These are phyloP conservation scores for Erysiphe neolycopersici DNA, from an alignment of 2,329 filamentous ascomycete species.

Conservation along the genomic window DNA sequence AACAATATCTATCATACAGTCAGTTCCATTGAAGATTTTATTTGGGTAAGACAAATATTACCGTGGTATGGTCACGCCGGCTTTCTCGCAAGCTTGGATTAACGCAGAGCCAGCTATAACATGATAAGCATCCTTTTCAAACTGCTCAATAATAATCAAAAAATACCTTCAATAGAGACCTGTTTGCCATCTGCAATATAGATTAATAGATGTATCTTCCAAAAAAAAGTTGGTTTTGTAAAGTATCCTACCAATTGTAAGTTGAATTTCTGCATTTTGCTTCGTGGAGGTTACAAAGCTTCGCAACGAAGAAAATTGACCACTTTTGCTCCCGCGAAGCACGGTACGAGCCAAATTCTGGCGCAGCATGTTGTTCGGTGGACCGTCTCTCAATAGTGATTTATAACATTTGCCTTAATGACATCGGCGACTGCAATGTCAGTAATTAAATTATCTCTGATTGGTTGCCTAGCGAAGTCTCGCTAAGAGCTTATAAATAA, in stretches of 20 bases:
- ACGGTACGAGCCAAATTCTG: conserved; percentile 40
- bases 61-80: conserved; percentile 69
- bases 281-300: conserved; percentile 57
- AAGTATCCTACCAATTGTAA: conserved; percentile 58
- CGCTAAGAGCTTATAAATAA: neutral
- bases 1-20: conserved; percentile 52
- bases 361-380: conserved; percentile 40
- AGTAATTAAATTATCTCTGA: neutral
- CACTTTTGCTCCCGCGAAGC: conserved; percentile 34
- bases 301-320: conserved; percentile 33
- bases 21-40: conserved; percentile 4
- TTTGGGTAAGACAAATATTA: conserved; percentile 16
- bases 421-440: neutral
- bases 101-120: conserved; percentile 69
- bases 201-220: neutral
- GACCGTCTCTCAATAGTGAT: conserved; percentile 16
- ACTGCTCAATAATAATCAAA: conserved; percentile 3
- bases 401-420: neutral
- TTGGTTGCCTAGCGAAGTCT: neutral
- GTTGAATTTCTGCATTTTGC: conserved; percentile 76
- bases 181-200: conserved; percentile 64
- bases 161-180: conserved; percentile 84
- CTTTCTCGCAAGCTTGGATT: conserved; percentile 98
- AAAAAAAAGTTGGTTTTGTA: neutral
- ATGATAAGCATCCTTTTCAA: conserved; percentile 14